Evolutionary conservation across 352 stramenopile genomes (phyloP).

Genomic region (Globisporangium parvum): DNA sequence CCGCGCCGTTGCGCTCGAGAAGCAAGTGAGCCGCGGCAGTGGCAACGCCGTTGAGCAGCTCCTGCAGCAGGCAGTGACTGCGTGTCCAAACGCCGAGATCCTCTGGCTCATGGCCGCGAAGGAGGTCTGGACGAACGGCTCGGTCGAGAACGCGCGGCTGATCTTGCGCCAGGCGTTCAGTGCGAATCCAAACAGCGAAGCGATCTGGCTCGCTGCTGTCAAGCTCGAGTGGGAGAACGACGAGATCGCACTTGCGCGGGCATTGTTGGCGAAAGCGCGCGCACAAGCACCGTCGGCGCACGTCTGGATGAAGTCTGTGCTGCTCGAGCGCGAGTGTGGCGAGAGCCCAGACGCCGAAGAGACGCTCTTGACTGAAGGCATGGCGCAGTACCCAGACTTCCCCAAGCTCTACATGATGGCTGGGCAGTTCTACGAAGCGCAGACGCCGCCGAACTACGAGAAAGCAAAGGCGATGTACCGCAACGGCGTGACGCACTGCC

Average conservation of each 20-base stretch:
- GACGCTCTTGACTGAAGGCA: constrained; percentile 87
- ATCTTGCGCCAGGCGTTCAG: constrained; percentile 96
- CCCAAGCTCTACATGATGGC: constrained; percentile 98
- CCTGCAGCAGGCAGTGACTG: constrained; percentile 90
- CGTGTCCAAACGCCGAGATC: constrained; percentile 93
- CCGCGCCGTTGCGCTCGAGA: constrained; percentile 94
- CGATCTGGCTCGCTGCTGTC: constrained; percentile 94
- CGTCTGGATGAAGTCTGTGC: constrained; percentile 97
- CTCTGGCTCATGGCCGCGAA: constrained; percentile 98
- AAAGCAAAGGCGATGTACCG: constrained; percentile 91
- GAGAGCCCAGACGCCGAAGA: constrained; percentile 59
- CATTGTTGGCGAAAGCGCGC: constrained; percentile 71
- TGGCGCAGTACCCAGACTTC: constrained; percentile 89
- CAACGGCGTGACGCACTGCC: constrained; percentile 89
- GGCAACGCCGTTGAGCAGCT: constrained; percentile 80
- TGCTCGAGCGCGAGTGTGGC: constrained; percentile 92
- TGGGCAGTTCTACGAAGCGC: constrained; percentile 87
- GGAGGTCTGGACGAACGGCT: constrained; percentile 93
- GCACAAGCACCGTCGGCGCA: constrained; percentile 84
- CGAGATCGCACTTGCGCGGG: constrained; percentile 90
- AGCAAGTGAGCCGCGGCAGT: constrained; percentile 85
- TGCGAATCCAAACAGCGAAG: constrained; percentile 94
- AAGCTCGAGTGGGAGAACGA: constrained; percentile 99
- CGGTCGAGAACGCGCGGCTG: constrained; percentile 90
- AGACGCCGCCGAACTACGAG: constrained; percentile 47